phyloP scores from a whole-genome alignment of 495 filamentous ascomycete species.

The Xylaria sp. region DNA sequence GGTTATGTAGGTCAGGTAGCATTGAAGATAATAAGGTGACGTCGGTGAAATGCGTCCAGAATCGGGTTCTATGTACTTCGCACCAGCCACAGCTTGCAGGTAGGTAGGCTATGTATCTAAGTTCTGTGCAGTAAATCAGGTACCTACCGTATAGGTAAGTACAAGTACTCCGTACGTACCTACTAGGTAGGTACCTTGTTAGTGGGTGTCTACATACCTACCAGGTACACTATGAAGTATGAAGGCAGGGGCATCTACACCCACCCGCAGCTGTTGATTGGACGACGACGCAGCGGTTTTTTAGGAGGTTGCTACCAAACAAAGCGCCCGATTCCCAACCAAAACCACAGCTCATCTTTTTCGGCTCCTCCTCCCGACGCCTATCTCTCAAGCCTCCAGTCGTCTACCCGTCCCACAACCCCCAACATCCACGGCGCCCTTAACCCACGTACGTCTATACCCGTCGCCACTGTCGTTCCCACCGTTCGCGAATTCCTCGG shows the following conservation, averaged over 20 bases:
- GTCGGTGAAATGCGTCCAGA: not conserved
- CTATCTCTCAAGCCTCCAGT: not conserved
- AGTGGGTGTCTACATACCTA: not conserved
- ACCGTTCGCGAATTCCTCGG: not conserved
- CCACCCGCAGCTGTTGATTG: constrained; percentile 17
- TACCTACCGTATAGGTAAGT: too few species aligned
- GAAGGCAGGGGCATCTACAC: not conserved
- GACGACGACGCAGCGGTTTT: constrained; percentile 11
- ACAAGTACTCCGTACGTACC: not conserved
- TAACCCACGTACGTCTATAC: not conserved
- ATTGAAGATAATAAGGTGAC: too few species aligned
- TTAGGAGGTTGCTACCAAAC: not conserved
- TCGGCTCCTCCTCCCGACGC: not conserved
- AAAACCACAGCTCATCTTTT: constrained; percentile 3
- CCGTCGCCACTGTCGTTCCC: not conserved
- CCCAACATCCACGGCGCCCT: not conserved
- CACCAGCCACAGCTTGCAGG: not conserved
- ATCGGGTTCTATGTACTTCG: not conserved
- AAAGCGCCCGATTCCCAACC: not conserved
- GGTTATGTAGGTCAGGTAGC: too few species aligned
- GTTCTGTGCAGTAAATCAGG: too few species aligned
- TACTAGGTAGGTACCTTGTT: constrained; percentile 6
- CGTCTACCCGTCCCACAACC: not conserved
- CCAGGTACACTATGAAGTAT: too few species aligned
- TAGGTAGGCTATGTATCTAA: not conserved